Evolutionary conservation across 2,329 filamentous ascomycete genomes (phyloP).

Genomic region (Ophiostoma quercus): DNA sequence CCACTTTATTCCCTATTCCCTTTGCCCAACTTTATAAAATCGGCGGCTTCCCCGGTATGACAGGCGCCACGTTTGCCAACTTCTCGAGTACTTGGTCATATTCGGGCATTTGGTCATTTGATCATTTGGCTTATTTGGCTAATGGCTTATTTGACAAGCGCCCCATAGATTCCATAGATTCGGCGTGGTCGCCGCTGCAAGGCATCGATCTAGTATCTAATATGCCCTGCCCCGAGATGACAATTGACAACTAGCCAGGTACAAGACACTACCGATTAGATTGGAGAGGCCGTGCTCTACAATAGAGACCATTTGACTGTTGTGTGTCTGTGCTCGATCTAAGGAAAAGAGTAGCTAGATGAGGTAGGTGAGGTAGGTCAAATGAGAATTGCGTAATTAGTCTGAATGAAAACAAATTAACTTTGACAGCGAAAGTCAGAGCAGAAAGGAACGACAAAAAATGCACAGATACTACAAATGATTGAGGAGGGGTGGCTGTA

Average conservation of each 20-base stretch:
- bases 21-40: neutral
- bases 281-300: constrained; percentile 1
- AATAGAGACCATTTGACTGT: neutral
- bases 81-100: neutral
- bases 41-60: neutral
- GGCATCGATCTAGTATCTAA: neutral
- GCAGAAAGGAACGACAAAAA: neutral
- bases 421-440: neutral
- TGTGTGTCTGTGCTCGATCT: constrained; percentile 8
- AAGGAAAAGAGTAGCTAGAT: neutral
- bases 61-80: neutral
- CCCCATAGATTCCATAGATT: neutral
- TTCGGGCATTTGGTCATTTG: neutral
- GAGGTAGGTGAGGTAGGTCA: neutral
- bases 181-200: neutral
- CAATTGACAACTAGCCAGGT: constrained; percentile 3
- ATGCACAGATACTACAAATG: no score
- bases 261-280: neutral
- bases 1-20: neutral
- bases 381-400: neutral
- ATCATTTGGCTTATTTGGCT: no score
- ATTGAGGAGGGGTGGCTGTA: neutral
- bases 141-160: neutral
- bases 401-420: neutral
- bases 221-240: neutral